These are phyloP conservation scores for Phytophthora crassamura DNA, from an alignment of 352 stramenopile genomes.

Conservation along the genomic window DNA sequence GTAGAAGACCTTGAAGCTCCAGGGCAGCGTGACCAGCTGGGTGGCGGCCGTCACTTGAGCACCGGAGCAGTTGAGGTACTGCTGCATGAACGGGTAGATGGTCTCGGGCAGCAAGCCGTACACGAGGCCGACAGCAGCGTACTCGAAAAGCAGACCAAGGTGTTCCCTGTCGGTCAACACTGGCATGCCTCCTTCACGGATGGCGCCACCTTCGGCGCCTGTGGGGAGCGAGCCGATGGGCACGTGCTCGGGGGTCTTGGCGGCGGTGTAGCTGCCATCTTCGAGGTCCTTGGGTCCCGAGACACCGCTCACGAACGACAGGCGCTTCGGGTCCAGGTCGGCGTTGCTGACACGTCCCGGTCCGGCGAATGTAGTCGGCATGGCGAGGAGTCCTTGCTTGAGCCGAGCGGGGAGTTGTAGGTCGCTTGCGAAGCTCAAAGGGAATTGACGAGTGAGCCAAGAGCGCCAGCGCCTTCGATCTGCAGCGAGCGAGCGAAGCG, in stretches of 20 bases:
- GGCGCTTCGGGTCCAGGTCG: slow-evolving; percentile 27
- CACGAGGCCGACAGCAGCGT: slow-evolving; percentile 47
- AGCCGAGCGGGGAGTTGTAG: not conserved
- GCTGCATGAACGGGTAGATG: slow-evolving; percentile 56
- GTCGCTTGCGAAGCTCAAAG: not conserved
- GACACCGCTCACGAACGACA: slow-evolving; percentile 48
- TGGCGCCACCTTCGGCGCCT: slow-evolving; percentile 33
- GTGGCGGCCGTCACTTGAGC: slow-evolving; percentile 31
- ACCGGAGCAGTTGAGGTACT: slow-evolving; percentile 47
- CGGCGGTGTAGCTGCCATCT: slow-evolving; percentile 29
- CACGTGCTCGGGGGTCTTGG: slow-evolving; percentile 33
- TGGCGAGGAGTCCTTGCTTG: slow-evolving; percentile 39
- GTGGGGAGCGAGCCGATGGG: slow-evolving; percentile 5
- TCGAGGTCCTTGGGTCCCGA: slow-evolving; percentile 29
- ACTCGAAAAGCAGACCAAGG: slow-evolving; percentile 47
- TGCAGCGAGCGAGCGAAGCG: too few relatives aligned
- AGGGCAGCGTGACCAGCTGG: slow-evolving; percentile 59
- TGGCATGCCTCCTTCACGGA: slow-evolving; percentile 37
- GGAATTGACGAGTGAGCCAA: slow-evolving; percentile 5
- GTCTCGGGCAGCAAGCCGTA: slow-evolving; percentile 37
- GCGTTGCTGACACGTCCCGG: slow-evolving; percentile 1
- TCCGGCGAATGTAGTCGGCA: slow-evolving; percentile 27
- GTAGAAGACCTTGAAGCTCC: slow-evolving; percentile 27
- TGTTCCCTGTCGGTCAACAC: slow-evolving; percentile 40
- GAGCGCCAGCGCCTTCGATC: too few relatives aligned